Evolutionary conservation across 2,329 filamentous ascomycete species (phyloP), one percentile per base, ranked within the genome.

Genomic region (Pseudogymnoascus sp.): DNA sequence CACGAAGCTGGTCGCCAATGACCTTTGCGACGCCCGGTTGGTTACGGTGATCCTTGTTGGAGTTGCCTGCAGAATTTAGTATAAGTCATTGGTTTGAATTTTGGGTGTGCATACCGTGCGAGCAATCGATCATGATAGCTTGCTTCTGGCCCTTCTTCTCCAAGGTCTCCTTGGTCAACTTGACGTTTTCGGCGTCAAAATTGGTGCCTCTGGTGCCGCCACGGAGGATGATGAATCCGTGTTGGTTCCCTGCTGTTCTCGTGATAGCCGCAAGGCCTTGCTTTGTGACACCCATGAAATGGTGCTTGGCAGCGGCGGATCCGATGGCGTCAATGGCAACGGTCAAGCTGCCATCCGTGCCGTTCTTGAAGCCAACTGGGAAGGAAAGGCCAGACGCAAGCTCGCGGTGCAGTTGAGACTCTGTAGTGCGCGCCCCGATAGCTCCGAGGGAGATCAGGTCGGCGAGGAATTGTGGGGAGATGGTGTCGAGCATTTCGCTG

Each of bases 351-450:
- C 95, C 95, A 72, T 99, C 95, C 23, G 95, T 99, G 66, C 95
- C 95, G 78, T 99, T 99, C 86, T 99, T 99, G 88, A 97, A 99
- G 65, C 95, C 95, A 69, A 99, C 93, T 21, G 95, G 95, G 88
- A 97, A 97, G 64, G 91, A 96, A 62, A 97, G 83, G 70, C 95
- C 95, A 28, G 90, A 96, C 4, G 95, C 95, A 67, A 99, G 85
- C 80, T 99, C 95, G 67, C 95, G 89, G 79, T 99, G 95, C 68
- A 97, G 82, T 79, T 99, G 95, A 63, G 90, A 95, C 80, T 99
- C 95, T 60, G 95, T 99, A 47, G 95, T 99, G 69, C 95, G 87
- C 47, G 95, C 95, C 67, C 95, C 95, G 73, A 99, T 96, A 64
- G 95, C 95, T 66, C 95, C 95, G 26, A 97, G 87, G 0, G 91